Evolutionary conservation across 176 grass and related monocot species (phyloP).

Genomic region (Zea luxurians): DNA sequence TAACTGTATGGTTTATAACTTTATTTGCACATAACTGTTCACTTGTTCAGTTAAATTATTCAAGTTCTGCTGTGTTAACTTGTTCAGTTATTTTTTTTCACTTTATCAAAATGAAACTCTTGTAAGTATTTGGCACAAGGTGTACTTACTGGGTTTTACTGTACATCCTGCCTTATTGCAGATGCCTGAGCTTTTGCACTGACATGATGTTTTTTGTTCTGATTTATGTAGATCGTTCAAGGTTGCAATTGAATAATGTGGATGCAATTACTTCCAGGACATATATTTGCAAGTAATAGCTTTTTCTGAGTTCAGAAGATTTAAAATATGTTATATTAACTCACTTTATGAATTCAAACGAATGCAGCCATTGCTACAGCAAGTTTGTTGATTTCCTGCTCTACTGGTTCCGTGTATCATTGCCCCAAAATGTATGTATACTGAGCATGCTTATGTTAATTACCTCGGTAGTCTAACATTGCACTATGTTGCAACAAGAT

Average conservation of each 20-base stretch:
- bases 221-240: conserved; percentile 65
- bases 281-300: conserved; percentile 82
- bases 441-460: conserved; percentile 15
- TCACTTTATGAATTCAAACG: conserved; percentile 44
- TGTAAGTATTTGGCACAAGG: conserved; percentile 12
- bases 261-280: conserved; percentile 67
- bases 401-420: conserved; percentile 82
- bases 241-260: conserved; percentile 60
- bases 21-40: background rate
- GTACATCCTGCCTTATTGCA: background rate
- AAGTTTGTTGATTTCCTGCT: conserved; percentile 76
- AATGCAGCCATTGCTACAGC: conserved; percentile 81
- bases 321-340: conserved; percentile 29
- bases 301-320: conserved; percentile 21
- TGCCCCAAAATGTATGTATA: conserved; percentile 67
- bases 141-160: conserved; percentile 15
- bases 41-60: background rate
- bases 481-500: background rate
- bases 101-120: background rate
- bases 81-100: background rate
- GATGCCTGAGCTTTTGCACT: background rate
- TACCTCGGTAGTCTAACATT: background rate
- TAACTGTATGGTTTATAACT: background rate
- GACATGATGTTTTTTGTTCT: conserved; percentile 38
- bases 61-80: background rate